Evolutionary conservation across 306 rosid species (phyloP), one percentile per base, ranked within the genome.

Genomic region (Erythrophleum fordii): DNA sequence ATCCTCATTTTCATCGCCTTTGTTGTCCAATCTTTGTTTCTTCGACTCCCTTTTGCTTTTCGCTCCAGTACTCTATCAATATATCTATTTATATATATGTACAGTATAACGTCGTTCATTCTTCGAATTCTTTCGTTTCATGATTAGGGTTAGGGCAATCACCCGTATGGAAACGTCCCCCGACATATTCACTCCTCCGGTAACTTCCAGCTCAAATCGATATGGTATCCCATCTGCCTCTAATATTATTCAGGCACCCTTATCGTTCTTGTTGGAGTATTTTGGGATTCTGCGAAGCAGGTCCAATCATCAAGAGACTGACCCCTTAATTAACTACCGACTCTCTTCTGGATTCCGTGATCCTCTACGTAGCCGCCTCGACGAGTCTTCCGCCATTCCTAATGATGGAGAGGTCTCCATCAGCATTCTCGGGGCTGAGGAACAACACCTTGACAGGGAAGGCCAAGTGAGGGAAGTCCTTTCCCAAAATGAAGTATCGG

Each of bases 331-430:
- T 7, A 69, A 76, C 11, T 87, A 77, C 0, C 86, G 92, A 0
- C 56, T 76, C 1, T 65, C 83, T 37, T 81, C 87, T 6, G 77
- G 80, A 5, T 86, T 85, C 41, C 69, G 85, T 69, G 85, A 70
- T 52, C 88, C 55, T 35, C 77, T 74, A 10, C 91, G 56, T 53
- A 39, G 82, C 52, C 93, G 81, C 65, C 62, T 80, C 0, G 87
- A 86, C 1, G 87, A 83, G 69, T n/a, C 87, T 23, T 35, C 86
- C 0, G 71, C 76, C 1, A 49, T 71, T 9, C 28, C 80, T 18
- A 90, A 83, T 14, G 93, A 93, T 0, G 97, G 94, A 5, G 97
- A 95, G 91, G 94, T 95, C 55, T 95, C 97, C 0, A 95, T 95
- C 55, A 85, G 97, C 89, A 95, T 95, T 39, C 91, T 93, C 69